Evolutionary conservation across 176 grass and related monocot species (phyloP).

Genomic region (Carex parvula): DNA sequence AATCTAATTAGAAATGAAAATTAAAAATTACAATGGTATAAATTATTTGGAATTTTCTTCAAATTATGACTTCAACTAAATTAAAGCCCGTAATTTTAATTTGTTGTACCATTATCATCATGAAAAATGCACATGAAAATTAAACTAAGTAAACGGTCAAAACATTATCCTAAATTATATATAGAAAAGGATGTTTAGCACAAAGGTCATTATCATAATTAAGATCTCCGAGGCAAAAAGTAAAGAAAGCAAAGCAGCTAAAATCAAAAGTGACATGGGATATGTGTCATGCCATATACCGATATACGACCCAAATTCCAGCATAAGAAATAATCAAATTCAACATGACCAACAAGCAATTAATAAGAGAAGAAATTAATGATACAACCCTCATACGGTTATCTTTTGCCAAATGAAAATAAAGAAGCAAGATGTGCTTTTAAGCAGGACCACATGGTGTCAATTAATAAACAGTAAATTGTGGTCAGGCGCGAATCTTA

Average conservation of each 20-base stretch:
- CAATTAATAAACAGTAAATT: too few relatives aligned
- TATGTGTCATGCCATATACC: neutral
- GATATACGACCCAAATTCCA: neutral
- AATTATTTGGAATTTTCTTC: neutral
- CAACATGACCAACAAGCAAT: neutral
- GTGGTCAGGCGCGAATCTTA: too few relatives aligned
- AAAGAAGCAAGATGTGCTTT: too few relatives aligned
- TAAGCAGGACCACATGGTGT: too few relatives aligned
- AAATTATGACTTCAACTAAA: neutral
- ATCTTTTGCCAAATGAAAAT: too few relatives aligned
- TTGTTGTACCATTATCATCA: neutral
- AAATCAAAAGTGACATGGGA: neutral
- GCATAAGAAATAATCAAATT: neutral
- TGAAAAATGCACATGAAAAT: neutral
- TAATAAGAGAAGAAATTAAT: neutral
- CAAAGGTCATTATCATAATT: conserved; percentile 4
- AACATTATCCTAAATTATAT: neutral
- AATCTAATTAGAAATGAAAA: neutral
- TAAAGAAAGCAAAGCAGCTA: neutral
- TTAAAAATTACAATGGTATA: neutral
- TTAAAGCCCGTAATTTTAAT: neutral
- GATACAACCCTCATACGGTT: neutral
- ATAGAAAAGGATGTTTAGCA: neutral
- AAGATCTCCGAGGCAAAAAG: neutral
- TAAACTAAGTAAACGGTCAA: neutral